These are phyloP conservation scores for Teunomyces kruisii DNA, from an alignment of 805 yeast species.

Conservation along the genomic window DNA sequence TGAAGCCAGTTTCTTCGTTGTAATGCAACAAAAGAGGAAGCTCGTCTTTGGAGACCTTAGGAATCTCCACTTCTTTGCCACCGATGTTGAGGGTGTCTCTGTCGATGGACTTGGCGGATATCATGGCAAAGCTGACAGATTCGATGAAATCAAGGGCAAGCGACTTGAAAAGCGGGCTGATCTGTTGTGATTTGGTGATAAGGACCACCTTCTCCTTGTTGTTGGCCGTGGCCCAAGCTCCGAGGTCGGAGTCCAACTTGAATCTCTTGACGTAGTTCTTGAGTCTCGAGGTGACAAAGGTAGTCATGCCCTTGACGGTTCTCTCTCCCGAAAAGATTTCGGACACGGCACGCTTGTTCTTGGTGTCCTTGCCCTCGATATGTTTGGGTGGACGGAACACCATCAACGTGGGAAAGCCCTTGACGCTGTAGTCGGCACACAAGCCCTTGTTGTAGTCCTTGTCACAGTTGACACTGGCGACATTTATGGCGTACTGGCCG, in stretches of 20 bases:
- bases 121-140: slow-evolving; percentile 46
- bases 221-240: slow-evolving; percentile 27
- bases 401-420: slow-evolving; percentile 83
- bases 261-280: slow-evolving; percentile 65
- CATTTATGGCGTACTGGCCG: slow-evolving; percentile 49
- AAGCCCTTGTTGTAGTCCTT: slow-evolving; percentile 60
- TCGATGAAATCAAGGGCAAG: slow-evolving; percentile 70
- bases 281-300: slow-evolving; percentile 55
- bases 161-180: slow-evolving; percentile 59
- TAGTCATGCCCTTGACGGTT: slow-evolving; percentile 51
- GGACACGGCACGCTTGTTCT: slow-evolving; percentile 29
- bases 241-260: slow-evolving; percentile 18
- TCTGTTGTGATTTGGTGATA: slow-evolving; percentile 48
- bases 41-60: slow-evolving; percentile 11
- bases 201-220: slow-evolving; percentile 46
- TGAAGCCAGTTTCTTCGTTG: slow-evolving; percentile 19
- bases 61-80: slow-evolving; percentile 19
- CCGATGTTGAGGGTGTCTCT: slow-evolving; percentile 17
- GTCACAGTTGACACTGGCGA: slow-evolving; percentile 89
- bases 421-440: slow-evolving; percentile 63
- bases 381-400: slow-evolving; percentile 81
- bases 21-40: slow-evolving; percentile 30
- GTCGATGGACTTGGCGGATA: slow-evolving; percentile 21
- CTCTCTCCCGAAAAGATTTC: slow-evolving; percentile 67
- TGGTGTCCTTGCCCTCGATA: slow-evolving; percentile 22